Conservation (phyloP, 495 filamentous ascomycete genomes). For the Thermothielavioides terrestris region DNA sequence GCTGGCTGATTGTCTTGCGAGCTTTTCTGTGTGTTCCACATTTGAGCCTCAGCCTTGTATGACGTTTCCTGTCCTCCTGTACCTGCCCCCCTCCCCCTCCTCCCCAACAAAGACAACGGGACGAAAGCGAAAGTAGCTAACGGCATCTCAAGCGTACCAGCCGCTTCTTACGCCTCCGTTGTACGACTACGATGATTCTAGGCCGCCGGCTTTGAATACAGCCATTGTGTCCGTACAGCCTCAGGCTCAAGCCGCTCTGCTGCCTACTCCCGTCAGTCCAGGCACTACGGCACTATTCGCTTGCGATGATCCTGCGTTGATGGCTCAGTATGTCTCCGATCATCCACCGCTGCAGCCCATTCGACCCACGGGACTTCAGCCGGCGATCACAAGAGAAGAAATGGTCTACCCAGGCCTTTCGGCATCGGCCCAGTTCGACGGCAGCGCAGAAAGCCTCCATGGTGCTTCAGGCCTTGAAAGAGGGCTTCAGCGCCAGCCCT, state of each 20-base stretch:
- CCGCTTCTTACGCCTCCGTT: slow-evolving; percentile 27
- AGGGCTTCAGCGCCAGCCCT: slow-evolving; percentile 8
- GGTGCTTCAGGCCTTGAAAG: background rate
- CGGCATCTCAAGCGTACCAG: slow-evolving; percentile 16
- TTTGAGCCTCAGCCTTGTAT: slow-evolving; percentile 30
- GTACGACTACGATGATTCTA: slow-evolving; percentile 25
- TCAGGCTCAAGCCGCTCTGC: slow-evolving; percentile 17
- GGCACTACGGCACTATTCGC: slow-evolving; percentile 22
- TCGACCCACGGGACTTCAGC: slow-evolving; percentile 28
- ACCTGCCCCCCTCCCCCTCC: background rate
- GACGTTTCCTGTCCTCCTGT: background rate
- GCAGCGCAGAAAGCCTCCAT: slow-evolving; percentile 4
- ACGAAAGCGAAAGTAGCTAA: slow-evolving; percentile 9
- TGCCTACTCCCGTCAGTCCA: slow-evolving; percentile 12
- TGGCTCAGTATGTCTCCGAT: slow-evolving; percentile 29
- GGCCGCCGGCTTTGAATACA: slow-evolving; percentile 25
- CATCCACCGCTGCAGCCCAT: slow-evolving; percentile 36
- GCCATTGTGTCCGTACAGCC: slow-evolving; percentile 21
- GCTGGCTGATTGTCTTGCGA: slow-evolving; percentile 31
- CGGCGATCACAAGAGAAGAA: slow-evolving; percentile 30
- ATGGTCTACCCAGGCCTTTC: slow-evolving; percentile 38
- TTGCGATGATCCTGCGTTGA: slow-evolving; percentile 24
- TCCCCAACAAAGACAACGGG: background rate
- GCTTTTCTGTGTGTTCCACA: slow-evolving; percentile 31
- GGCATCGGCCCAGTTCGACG: slow-evolving; percentile 21